Conservation (phyloP, 768 basidiomycete species). For the Termitomyces sp. region DNA sequence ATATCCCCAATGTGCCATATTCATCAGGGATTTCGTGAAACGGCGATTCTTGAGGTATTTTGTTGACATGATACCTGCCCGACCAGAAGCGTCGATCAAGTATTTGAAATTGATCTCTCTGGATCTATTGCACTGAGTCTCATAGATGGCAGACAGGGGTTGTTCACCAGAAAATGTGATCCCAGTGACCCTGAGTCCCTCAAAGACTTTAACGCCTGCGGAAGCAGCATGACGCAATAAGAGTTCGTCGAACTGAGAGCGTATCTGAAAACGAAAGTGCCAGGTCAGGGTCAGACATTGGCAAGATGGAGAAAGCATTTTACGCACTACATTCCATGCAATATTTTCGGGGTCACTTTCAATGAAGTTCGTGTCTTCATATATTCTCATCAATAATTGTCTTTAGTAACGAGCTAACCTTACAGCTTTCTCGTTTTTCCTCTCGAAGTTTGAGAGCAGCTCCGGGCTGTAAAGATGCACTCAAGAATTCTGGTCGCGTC, state of each 20-base stretch:
- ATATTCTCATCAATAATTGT: background rate
- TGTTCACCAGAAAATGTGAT: constrained; percentile 35
- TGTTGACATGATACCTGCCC: constrained; percentile 52
- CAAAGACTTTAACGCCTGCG: constrained; percentile 43
- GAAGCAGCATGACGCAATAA: constrained; percentile 48
- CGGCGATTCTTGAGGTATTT: constrained; percentile 54
- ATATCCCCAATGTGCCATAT: constrained; percentile 66
- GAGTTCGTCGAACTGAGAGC: constrained; percentile 54
- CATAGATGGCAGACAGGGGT: constrained; percentile 1
- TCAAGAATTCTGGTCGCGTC: constrained; percentile 9
- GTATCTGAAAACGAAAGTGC: constrained; percentile 27
- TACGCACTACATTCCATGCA: constrained; percentile 60
- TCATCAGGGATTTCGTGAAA: constrained; percentile 46
- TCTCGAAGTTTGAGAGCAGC: constrained; percentile 55
- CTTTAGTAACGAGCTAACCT: constrained; percentile 10
- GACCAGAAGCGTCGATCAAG: constrained; percentile 57
- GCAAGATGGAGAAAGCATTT: background rate
- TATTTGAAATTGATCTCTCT: constrained; percentile 51
- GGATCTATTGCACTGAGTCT: constrained; percentile 14
- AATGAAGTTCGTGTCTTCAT: constrained; percentile 52
- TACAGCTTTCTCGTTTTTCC: constrained; percentile 52
- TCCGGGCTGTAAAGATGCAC: constrained; percentile 37
- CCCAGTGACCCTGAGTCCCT: constrained; percentile 36
- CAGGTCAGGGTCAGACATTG: background rate
- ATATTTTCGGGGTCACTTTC: constrained; percentile 39